phyloP scores from a whole-genome alignment of 371 early-diverging fungal genomes.

The Rhizomucor pusillus region DNA sequence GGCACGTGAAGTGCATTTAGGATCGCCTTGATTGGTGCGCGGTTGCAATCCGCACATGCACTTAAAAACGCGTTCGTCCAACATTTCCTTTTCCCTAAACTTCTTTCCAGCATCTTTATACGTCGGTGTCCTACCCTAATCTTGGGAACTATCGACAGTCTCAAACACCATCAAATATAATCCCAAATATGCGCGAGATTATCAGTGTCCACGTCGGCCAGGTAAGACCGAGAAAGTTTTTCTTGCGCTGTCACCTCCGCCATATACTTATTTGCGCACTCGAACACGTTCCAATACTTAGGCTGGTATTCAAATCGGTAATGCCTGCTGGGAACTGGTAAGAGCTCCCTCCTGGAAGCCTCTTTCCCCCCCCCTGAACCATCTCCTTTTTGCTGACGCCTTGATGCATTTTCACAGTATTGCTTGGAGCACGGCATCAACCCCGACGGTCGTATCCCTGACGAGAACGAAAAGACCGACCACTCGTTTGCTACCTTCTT shows the following conservation, averaged over 20 bases:
- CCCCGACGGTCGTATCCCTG: constrained; percentile 81
- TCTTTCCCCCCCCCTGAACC: background rate
- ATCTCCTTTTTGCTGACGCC: background rate
- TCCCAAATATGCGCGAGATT: constrained; percentile 88
- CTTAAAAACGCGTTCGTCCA: background rate
- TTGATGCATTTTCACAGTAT: constrained; percentile 59
- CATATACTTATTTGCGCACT: background rate
- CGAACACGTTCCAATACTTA: constrained; percentile 24
- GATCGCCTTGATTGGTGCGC: constrained; percentile 4
- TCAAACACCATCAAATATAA: constrained; percentile 9
- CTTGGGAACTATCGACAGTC: constrained; percentile 13
- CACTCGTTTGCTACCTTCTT: constrained; percentile 76
- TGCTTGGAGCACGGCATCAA: constrained; percentile 93
- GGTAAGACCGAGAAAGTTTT: constrained; percentile 38
- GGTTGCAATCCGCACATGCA: background rate
- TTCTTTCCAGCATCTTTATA: no score
- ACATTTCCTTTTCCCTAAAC: no score
- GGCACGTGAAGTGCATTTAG: no score
- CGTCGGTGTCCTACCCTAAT: constrained; percentile 13
- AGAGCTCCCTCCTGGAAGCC: background rate
- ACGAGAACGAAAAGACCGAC: constrained; percentile 29
- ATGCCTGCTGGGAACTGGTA: constrained; percentile 96
- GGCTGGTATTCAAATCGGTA: constrained; percentile 99
- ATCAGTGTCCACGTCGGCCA: constrained; percentile 96
- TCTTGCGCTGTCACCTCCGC: no score